Conservation (phyloP, 495 filamentous ascomycete genomes). For the Penicillium egyptiacum region DNA sequence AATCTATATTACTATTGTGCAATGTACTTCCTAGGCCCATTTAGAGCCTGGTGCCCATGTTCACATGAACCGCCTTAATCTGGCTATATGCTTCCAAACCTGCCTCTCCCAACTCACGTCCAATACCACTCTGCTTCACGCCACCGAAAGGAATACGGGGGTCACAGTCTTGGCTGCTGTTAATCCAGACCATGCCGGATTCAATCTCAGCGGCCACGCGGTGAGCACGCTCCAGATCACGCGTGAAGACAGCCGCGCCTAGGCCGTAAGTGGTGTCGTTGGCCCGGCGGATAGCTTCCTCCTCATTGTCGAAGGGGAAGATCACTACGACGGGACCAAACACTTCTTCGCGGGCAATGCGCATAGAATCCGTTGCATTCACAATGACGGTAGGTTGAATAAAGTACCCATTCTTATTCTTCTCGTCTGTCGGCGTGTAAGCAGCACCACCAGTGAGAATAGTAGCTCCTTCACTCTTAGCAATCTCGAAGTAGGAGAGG, state of each 20-base stretch:
- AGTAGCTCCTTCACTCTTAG: slow-evolving; percentile 78
- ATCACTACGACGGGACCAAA: slow-evolving; percentile 91
- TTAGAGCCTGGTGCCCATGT: slow-evolving; percentile 53
- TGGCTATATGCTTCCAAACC: slow-evolving; percentile 77
- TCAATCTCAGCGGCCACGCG: slow-evolving; percentile 80
- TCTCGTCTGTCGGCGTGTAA: slow-evolving; percentile 52
- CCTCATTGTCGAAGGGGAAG: slow-evolving; percentile 74
- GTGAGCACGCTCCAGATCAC: slow-evolving; percentile 75
- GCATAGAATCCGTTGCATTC: slow-evolving; percentile 64
- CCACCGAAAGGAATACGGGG: slow-evolving; percentile 83
- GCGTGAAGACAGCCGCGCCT: slow-evolving; percentile 82
- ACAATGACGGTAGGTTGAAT: slow-evolving; percentile 72
- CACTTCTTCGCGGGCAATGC: slow-evolving; percentile 70
- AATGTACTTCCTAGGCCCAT: background rate
- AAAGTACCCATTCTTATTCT: slow-evolving; percentile 59
- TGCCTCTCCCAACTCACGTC: slow-evolving; percentile 81
- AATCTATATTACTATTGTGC: background rate
- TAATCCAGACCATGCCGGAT: slow-evolving; percentile 96
- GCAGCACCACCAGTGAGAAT: slow-evolving; percentile 72
- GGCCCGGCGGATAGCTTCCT: slow-evolving; percentile 76
- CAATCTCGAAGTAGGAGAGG: slow-evolving; percentile 72
- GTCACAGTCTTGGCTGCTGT: slow-evolving; percentile 74
- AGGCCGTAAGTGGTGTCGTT: slow-evolving; percentile 89
- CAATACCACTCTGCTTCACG: slow-evolving; percentile 93
- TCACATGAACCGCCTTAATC: slow-evolving; percentile 77